phyloP scores from a whole-genome alignment of 1,284 basidiomycete genomes.

The Puccinia polysora region DNA sequence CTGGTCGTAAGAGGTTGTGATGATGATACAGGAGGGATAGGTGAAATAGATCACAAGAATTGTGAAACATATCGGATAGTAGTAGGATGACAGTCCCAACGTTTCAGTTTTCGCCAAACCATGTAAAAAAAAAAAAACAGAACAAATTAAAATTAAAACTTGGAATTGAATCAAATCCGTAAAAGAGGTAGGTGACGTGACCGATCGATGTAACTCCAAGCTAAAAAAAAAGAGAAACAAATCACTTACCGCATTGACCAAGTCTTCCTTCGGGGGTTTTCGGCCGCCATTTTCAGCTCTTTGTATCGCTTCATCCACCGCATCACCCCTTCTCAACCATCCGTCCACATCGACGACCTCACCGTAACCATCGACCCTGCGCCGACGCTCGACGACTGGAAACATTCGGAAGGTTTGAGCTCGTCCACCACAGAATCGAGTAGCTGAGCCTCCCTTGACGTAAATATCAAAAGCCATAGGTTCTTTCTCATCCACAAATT shows the following conservation, averaged over 20 bases:
- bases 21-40: too few relatives aligned
- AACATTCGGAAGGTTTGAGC: conserved; percentile 94
- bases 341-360: conserved; percentile 89
- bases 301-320: conserved; percentile 69
- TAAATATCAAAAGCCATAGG: conserved; percentile 90
- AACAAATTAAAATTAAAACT: too few relatives aligned
- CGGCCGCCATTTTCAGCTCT: conserved; percentile 69
- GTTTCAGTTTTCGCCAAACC: background rate
- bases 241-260: conserved; percentile 54
- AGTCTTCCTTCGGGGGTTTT: conserved; percentile 64
- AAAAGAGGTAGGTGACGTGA: too few relatives aligned
- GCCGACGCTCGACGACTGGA: conserved; percentile 87
- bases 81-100: too few relatives aligned
- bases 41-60: too few relatives aligned
- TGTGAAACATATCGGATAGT: too few relatives aligned
- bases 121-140: background rate
- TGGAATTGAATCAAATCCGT: too few relatives aligned
- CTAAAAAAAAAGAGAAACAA: background rate
- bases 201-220: too few relatives aligned
- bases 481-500: conserved; percentile 48
- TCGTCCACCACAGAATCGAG: conserved; percentile 66
- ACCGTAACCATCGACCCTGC: conserved; percentile 88
- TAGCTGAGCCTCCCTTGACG: conserved; percentile 78
- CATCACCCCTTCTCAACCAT: conserved; percentile 83
- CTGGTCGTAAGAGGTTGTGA: too few relatives aligned